Evolutionary conservation across 768 basidiomycete genomes (phyloP), one percentile per base, ranked within the genome.

Genomic region (Pulveroboletus frians): DNA sequence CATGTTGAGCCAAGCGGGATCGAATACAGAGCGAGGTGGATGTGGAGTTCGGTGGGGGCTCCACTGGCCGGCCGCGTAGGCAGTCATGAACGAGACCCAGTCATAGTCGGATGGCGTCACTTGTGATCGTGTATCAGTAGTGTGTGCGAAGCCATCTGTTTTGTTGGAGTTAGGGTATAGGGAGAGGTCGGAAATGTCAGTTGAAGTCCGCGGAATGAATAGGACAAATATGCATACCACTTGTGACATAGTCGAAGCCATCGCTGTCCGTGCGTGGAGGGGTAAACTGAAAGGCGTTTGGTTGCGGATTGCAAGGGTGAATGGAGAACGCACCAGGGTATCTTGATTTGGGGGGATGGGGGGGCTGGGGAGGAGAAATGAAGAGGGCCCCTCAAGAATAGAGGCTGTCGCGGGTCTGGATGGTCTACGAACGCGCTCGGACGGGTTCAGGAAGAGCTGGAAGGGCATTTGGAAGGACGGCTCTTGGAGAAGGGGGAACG

Each of bases 21-120:
- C 58, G 26, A 69, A 54, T 3, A 55, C 54, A 6, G 68, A 60
- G 17, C 62, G 66, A 5, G 86, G 85, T 6, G 75, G 78, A 51
- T 76, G 78, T 3, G 87, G 88, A 0, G 78, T 83, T 47, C 73
- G 75, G 51, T 81, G 81, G 7, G 89, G 88, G 62, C 88, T 86
- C 89, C 89, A 92, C 52, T 79, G 75, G 9, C 90, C 90, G 15
- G 73, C 62, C 0, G 86, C 80, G 64, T 92, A 92, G 0, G 86
- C 82, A n/a, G 73, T 68, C 53, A 88, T 80, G 64, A 92, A 92
- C 0, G 79, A 78, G 15, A 76, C 73, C 90, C 90, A 92, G 61
- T 89, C 85, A 53, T 73, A 72, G 40, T 73, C 71, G 17, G 61
- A 61, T 37, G 62, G 59, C 17, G 48, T 39, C 2, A 41, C 21